Evolutionary conservation across 2,329 filamentous ascomycete genomes (phyloP), one percentile per base, ranked within the genome.

Genomic region (Macroventuria anomochaeta): DNA sequence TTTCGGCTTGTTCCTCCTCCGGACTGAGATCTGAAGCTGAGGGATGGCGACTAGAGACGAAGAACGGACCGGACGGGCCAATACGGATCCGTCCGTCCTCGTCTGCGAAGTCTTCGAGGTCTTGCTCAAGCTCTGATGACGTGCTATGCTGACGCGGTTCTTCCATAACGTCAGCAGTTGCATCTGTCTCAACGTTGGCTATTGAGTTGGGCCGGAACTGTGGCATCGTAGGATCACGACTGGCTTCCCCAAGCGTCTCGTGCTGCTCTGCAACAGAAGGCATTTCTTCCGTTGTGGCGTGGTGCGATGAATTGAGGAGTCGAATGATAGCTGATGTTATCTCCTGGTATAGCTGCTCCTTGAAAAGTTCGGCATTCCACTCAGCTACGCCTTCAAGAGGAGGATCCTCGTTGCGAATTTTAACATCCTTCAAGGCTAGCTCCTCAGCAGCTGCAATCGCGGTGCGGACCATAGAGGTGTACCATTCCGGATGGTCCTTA

Each of bases 191-290:
- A 3, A 63, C 21, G 18, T 70, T 64, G 4, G 52, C 54, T 5
- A 60, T 56, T 26, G 73, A 78, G 59, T 88, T 83, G n/a, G 86
- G 87, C 5, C 85, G 81, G 66, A 88, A 88, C 62, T 90, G 87
- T 7, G 87, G 87, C 71, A 89, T 78, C 0, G 87, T 89, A 7
- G 84, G 84, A 62, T 90, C 88, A 11, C n/a, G 40, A 11, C 20
- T 65, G 59, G 64, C 63, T 10, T 21, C 28, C 2, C 4, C 8
- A 28, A 12, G 5, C 23, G 11, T 6, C 8, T 11, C 15, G 7
- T 13, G 8, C 10, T 15, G 26, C n/a, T 34, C 33, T 21, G 23
- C 15, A 7, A 2, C 8, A 7, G 26, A 5, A 13, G 10, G n/a
- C 7, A 3, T 13, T 6, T 13, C n/a, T 20, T 29, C 12, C 20